phyloP scores from a whole-genome alignment of 805 yeast genomes.

The Saturnispora diversa region DNA sequence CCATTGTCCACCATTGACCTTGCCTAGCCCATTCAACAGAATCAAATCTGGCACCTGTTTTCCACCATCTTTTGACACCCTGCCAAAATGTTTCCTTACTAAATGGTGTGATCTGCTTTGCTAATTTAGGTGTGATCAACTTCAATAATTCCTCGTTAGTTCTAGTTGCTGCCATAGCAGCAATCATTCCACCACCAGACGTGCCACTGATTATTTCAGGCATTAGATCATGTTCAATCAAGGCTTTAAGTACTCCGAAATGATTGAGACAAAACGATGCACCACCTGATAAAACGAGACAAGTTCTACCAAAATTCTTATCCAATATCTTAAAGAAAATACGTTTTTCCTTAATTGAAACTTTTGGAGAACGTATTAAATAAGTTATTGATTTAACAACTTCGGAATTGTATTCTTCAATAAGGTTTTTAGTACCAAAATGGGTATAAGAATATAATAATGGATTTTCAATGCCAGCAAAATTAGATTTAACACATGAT shows the following conservation, averaged over 20 bases:
- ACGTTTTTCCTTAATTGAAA: constrained; percentile 37
- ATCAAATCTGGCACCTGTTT: constrained; percentile 74
- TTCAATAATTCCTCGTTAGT: constrained; percentile 56
- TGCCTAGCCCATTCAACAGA: constrained; percentile 67
- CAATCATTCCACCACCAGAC: constrained; percentile 73
- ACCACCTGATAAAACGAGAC: constrained; percentile 70
- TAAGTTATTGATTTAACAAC: constrained; percentile 41
- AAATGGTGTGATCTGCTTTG: constrained; percentile 60
- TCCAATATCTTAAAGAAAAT: constrained; percentile 48
- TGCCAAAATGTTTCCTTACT: constrained; percentile 47
- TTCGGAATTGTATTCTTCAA: constrained; percentile 46
- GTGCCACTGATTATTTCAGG: constrained; percentile 72
- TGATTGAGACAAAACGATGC: constrained; percentile 74
- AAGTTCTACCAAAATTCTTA: constrained; percentile 63
- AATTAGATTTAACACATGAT: constrained; percentile 61
- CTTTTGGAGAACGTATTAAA: constrained; percentile 32
- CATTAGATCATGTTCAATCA: constrained; percentile 55
- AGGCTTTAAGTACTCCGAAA: constrained; percentile 66
- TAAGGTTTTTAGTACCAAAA: constrained; percentile 61
- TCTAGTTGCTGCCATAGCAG: constrained; percentile 62
- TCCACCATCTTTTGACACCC: constrained; percentile 59
- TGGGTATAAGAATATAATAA: constrained; percentile 64
- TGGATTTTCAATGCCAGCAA: constrained; percentile 73
- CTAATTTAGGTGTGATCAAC: constrained; percentile 52
- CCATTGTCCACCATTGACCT: constrained; percentile 60